Conservation (phyloP, 257 asterid genomes). For the Penstemon barbatus region DNA sequence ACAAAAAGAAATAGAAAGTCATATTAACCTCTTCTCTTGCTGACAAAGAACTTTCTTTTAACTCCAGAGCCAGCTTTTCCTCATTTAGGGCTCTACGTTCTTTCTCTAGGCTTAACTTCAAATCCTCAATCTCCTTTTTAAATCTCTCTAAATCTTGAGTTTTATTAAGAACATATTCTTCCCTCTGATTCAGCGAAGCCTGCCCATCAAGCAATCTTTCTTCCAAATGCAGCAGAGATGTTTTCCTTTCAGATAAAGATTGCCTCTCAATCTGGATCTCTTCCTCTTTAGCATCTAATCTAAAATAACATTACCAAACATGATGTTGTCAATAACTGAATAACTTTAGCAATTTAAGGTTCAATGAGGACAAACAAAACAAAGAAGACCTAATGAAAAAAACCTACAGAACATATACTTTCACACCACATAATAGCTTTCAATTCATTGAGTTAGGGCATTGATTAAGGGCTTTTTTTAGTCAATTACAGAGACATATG, state of each 20-base stretch:
- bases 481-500: conserved; percentile 5
- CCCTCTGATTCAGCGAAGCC: conserved; percentile 83
- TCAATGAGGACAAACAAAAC: not conserved
- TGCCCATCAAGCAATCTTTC: conserved; percentile 81
- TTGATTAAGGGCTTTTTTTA: not conserved
- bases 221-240: conserved; percentile 68
- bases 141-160: conserved; percentile 62
- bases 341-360: conserved; percentile 1
- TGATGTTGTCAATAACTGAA: conserved; percentile 8
- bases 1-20: conserved; percentile 12
- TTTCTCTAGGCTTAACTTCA: conserved; percentile 52
- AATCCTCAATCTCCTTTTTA: conserved; percentile 66
- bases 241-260: conserved; percentile 72
- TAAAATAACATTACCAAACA: conserved; percentile 34
- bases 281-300: conserved; percentile 81
- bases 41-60: conserved; percentile 56
- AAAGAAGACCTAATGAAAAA: not conserved
- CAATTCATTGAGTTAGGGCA: not conserved
- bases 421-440: not conserved
- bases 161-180: conserved; percentile 62
- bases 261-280: conserved; percentile 82
- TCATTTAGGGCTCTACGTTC: conserved; percentile 52
- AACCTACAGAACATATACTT: not conserved
- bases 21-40: conserved; percentile 77
- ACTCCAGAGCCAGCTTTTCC: conserved; percentile 54